Evolutionary conservation across 805 yeast genomes (phyloP), one percentile per base, ranked within the genome.

Genomic region (Teunomyces cretensis): DNA sequence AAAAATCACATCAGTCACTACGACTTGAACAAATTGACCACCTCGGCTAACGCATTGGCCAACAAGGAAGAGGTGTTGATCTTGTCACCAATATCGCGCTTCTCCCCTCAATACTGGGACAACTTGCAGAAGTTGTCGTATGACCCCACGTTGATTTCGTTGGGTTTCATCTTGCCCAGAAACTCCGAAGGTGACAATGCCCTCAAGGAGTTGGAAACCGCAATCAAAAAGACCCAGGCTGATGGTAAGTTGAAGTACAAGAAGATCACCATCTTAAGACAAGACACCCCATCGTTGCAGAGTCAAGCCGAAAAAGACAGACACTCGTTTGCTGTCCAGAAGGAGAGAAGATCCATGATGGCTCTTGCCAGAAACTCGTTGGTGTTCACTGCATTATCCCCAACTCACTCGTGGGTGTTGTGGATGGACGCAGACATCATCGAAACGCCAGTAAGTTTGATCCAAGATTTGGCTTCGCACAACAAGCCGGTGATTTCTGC

Each of bases 381-480:
- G 46, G 74, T 94, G 40, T 89, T 90, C 68, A 86, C 97, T 8
- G 82, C 97, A 1, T 71, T 94, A 39, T 86, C 90, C 3, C 96
- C 97, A 15, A 80, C 86, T 54, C 90, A 96, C 2, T 81, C 95
- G 16, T 94, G 99, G 99, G 86, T 92, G 14, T 71, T 94, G 42
- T 94, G 99, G 99, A 72, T 94, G 54, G 99, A 94, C 66, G 84
- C 96, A 2, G 99, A 94, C 67, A 84, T 94, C 36, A 78, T 91
- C 28, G 99, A 94, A 67, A 80, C 96, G 4, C 96, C 97, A 13
- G 67, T 78, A 11, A 80, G 86, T 13, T 69, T 94, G 56, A 79
- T 94, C 50, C 96, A 94, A 70, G 98, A 92, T 61, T 68, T 94
- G 77, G 83, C 92, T 13, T 60, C 75, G 9, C 97, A 90, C 65